phyloP scores from a whole-genome alignment of 495 filamentous ascomycete species.

The Emericellopsis terricola region DNA sequence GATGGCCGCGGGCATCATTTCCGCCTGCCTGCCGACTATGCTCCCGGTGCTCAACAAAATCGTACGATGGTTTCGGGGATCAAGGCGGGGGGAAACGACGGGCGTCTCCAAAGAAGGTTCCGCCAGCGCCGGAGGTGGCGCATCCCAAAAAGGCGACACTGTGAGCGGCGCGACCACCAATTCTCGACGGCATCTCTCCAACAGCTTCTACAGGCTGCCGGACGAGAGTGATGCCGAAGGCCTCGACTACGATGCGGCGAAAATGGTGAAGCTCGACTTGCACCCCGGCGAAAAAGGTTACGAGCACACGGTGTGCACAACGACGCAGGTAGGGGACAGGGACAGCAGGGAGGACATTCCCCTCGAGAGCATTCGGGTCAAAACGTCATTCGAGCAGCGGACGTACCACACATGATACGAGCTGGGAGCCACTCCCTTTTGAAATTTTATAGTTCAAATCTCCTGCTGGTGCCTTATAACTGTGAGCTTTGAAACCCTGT shows the following conservation, averaged over 20 bases:
- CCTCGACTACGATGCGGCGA: neutral
- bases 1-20: constrained; percentile 26
- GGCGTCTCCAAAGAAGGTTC: neutral
- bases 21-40: constrained; percentile 26
- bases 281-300: constrained; percentile 1
- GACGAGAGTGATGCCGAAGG: constrained; percentile 1
- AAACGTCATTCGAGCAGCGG: constrained; percentile 1
- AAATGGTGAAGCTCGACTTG: neutral
- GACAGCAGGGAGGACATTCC: constrained; percentile 1
- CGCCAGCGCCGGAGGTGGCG: neutral
- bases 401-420: no score
- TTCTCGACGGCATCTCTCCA: neutral
- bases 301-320: neutral
- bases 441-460: no score
- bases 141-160: no score
- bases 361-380: constrained; percentile 1
- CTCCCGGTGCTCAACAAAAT: constrained; percentile 10
- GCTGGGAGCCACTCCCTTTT: no score
- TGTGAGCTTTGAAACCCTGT: no score
- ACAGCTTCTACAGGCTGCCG: neutral
- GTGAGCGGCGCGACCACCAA: neutral
- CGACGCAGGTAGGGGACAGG: neutral
- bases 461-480: no score
- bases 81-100: neutral
- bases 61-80: neutral